Evolutionary conservation across 768 basidiomycete species (phyloP).

Genomic region (Russula ochroleuca): DNA sequence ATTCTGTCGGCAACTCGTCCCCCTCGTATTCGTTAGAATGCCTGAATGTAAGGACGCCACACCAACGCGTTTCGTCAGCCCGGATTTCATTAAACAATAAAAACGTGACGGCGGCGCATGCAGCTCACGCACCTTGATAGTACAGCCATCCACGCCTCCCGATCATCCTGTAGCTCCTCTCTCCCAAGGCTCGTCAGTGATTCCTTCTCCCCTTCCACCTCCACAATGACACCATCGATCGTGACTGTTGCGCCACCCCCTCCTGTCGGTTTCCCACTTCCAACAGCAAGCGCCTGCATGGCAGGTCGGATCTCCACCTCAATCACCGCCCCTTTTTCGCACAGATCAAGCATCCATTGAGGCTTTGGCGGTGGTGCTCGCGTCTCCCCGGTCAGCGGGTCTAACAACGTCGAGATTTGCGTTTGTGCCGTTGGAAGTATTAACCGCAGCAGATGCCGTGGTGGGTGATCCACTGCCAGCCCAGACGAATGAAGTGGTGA

Average conservation of each 20-base stretch:
- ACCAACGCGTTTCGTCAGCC: conserved; percentile 7
- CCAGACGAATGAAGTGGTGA: conserved; percentile 77
- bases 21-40: conserved; percentile 51
- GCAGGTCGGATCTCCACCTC: conserved; percentile 52
- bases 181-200: conserved; percentile 64
- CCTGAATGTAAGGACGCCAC: conserved; percentile 11
- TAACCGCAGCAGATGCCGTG: conserved; percentile 72
- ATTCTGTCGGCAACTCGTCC: conserved; percentile 56
- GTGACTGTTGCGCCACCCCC: conserved; percentile 36
- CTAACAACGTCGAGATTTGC: conserved; percentile 66
- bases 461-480: conserved; percentile 47
- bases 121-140: conserved; percentile 53
- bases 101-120: conserved; percentile 20
- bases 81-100: conserved; percentile 14
- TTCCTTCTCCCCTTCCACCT: conserved; percentile 70
- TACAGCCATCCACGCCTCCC: conserved; percentile 58
- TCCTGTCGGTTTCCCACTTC: conserved; percentile 32
- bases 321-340: conserved; percentile 56
- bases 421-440: conserved; percentile 80
- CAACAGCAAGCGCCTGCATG: conserved; percentile 23
- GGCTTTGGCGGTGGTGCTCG: conserved; percentile 59
- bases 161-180: conserved; percentile 72
- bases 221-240: conserved; percentile 40
- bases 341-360: conserved; percentile 64
- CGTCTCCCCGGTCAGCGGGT: conserved; percentile 74